A percentile compares a stretch with the other conserved stretches of the same genome.
Conservation (phyloP, 1,284 basidiomycete genomes). For the Cutaneotrichosporon cyanovorans region DNA sequence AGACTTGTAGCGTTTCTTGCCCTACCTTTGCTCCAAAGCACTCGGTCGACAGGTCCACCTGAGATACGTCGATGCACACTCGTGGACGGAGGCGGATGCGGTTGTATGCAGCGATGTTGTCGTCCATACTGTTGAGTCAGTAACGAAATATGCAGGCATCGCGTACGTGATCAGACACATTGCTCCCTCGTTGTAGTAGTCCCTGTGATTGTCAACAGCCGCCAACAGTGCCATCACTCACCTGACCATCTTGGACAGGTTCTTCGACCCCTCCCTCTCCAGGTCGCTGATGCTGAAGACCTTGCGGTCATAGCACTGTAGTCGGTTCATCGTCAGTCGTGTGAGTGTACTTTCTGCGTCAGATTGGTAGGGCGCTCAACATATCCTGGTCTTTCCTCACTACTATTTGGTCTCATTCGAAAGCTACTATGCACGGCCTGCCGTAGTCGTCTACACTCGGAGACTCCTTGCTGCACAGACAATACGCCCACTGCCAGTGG, state of each 20-base stretch:
- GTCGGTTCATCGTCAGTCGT: constrained; percentile 8
- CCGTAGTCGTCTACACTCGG: too few relatives aligned
- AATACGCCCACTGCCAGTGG: too few relatives aligned
- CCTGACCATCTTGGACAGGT: constrained; percentile 8
- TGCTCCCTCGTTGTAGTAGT: constrained; percentile 24
- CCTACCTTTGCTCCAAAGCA: constrained; percentile 20
- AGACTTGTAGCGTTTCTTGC: not conserved
- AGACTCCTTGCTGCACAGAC: too few relatives aligned
- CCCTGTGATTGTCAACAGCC: not conserved
- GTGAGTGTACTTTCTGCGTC: too few relatives aligned
- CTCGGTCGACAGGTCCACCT: constrained; percentile 18
- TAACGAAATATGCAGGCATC: not conserved
- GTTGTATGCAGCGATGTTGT: constrained; percentile 26
- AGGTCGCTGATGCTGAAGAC: constrained; percentile 21
- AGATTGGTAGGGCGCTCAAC: too few relatives aligned
- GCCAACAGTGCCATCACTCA: too few relatives aligned
- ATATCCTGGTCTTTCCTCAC: too few relatives aligned
- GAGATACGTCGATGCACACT: constrained; percentile 23
- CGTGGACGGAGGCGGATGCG: constrained; percentile 29
- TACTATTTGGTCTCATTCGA: too few relatives aligned
- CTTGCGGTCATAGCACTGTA: not conserved
- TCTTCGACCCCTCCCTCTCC: constrained; percentile 10
- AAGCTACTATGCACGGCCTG: too few relatives aligned
- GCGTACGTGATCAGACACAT: constrained; percentile 24
- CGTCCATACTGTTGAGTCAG: constrained; percentile 7